Evolutionary conservation across 2,329 filamentous ascomycete genomes (phyloP), one percentile per base, ranked within the genome.

Genomic region (Claviceps cyperi): DNA sequence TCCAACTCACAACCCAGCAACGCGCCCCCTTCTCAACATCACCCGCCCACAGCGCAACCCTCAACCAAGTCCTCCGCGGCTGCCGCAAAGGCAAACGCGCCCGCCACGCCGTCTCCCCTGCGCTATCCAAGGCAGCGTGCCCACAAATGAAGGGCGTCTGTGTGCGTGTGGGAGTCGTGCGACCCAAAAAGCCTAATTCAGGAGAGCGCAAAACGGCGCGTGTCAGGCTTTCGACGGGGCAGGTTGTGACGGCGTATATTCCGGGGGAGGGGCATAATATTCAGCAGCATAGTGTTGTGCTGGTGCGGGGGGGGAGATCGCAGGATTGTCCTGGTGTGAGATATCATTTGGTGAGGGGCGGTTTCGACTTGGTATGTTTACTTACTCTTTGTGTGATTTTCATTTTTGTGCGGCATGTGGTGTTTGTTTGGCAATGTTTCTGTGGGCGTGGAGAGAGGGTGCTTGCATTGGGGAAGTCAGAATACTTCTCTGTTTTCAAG

Each of bases 251-350:
- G 52, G 87, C 86, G 24, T 97, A 96, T 72, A 96, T 98, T 62
- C 89, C 90, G 36, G 92, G 92, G 48, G 91, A 97, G 78, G 91
- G 92, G 46, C 92, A 98, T 71, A 98, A 97, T 68, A 90, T 97
- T 57, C 91, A 97, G 75, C 92, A 97, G 76, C 94, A 98, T 74
- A 94, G 86, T 60, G 92, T 98, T 45, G 92, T 98, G 50, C 74
- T 97, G 57, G 90, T 98, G n/a, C 77, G 92, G 57, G 92, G 92
- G 52, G 92, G 92, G 2, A 77, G 92, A 64, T 82, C 81, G 56
- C 92, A 97, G 77, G 92, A 98, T 81, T 98, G 92, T 72, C 92
- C 92, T 54, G 92, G 92, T 82, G 92, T 98, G 69, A 83, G 90
- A 64, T 98, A 98, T 66, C 88, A 94, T 68, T 72, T 96, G 61